Base-by-base conservation (phyloP, 1,284 basidiomycete genomes). In the Sporisorium exsertum region DNA sequence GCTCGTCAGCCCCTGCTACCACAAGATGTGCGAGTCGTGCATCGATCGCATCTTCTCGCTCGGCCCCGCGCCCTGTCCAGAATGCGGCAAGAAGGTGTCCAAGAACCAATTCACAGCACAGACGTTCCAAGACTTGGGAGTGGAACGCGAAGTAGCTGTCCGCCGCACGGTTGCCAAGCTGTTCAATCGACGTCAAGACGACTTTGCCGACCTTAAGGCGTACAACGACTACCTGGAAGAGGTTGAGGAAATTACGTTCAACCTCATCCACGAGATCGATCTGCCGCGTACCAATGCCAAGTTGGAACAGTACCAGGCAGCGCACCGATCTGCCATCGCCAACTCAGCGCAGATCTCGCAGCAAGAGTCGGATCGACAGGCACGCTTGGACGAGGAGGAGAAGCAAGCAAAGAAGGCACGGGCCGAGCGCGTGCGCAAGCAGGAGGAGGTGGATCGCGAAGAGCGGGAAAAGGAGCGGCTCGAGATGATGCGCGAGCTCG, bases 201-300 rank as follows among this genome's bases (percentile, higher is more conserved):
- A 99, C 85, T 99, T 99, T 85, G 86, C 87, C 0, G 91, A 92
- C 78, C 87, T 93, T 47, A 89, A 90, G 10, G 89, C 90, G n/a
- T 98, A 96, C 87, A 97, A 99, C 82, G 92, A 98, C 85, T 99
- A 98, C 83, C 89, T 99, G 9, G 94, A 98, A 86, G 91, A 94
- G 85, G 94, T 96, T 1, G 97, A 99, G 87, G 94, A 97, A 81
- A 92, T 98, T 75, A 93, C 94, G 0, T 99, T 97, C 88, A 97
- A 98, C 84, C 90, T 99, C 16, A 94, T 99, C 71, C 92, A 99
- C 82, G 92, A 94, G 62, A 90, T 95, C 55, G 92, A 98, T 80
- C 86, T 95, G n/a, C 87, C 90, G 16, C 88, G 91, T 76, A 97
- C 95, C 0, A 94, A 98, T 87, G 90, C 90, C 10, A 91, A 92